phyloP scores from a whole-genome alignment of 805 yeast genomes.

The Candida cerambycidarum region DNA sequence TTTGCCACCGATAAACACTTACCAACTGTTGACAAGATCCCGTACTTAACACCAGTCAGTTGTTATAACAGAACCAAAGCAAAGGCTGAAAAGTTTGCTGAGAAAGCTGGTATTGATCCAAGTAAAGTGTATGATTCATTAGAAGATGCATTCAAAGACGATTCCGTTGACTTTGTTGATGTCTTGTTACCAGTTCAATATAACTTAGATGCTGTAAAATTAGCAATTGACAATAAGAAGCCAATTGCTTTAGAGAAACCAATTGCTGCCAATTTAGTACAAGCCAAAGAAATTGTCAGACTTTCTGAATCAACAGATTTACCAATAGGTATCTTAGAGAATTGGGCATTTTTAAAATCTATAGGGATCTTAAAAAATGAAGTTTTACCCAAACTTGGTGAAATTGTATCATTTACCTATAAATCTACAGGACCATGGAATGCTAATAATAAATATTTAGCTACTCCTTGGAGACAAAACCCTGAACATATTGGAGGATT shows the following conservation, averaged over 20 bases:
- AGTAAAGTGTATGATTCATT: constrained; percentile 56
- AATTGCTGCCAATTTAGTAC: constrained; percentile 79
- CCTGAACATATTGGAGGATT: constrained; percentile 95
- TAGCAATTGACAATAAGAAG: constrained; percentile 71
- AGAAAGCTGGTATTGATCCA: constrained; percentile 51
- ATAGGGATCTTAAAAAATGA: constrained; percentile 50
- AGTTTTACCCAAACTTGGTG: constrained; percentile 71
- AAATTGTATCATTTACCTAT: constrained; percentile 66
- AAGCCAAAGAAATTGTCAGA: constrained; percentile 77
- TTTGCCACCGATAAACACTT: constrained; percentile 84
- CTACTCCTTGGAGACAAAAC: constrained; percentile 81
- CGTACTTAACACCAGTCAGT: constrained; percentile 58
- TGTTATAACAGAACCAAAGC: constrained; percentile 81
- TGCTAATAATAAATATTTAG: constrained; percentile 55
- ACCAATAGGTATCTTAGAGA: constrained; percentile 79
- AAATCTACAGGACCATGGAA: constrained; percentile 74
- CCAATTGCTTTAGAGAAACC: constrained; percentile 89
- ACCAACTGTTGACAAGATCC: constrained; percentile 61
- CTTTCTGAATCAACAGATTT: constrained; percentile 59
- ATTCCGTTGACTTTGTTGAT: constrained; percentile 74
- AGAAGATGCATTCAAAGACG: constrained; percentile 65
- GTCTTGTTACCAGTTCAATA: constrained; percentile 86
- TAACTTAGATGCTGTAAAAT: constrained; percentile 66
- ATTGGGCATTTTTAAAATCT: constrained; percentile 76
- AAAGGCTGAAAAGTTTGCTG: constrained; percentile 81